Evolutionary conservation across 257 asterid species (phyloP).

Genomic region (Solanum chilense): DNA sequence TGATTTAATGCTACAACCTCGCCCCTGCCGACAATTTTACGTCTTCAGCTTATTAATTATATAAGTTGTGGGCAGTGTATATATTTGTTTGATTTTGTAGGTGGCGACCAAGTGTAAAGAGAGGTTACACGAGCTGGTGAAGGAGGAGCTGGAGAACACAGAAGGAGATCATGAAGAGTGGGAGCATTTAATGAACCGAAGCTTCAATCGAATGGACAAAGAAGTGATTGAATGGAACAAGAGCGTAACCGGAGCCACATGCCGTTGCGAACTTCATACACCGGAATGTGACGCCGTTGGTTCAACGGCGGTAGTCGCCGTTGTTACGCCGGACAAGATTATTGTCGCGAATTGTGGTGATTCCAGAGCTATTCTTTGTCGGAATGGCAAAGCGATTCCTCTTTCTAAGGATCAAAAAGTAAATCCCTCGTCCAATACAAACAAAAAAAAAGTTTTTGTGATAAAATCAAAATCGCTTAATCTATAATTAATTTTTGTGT

Average conservation of each 20-base stretch:
- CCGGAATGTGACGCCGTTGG: conserved; percentile 71
- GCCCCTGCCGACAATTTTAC: not conserved
- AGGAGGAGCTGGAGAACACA: conserved; percentile 36
- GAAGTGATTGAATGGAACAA: conserved; percentile 33
- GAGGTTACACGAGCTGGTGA: conserved; percentile 56
- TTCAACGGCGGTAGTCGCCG: conserved; percentile 63
- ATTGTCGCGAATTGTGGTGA: conserved; percentile 76
- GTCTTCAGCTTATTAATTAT: not conserved
- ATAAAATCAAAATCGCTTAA: not conserved
- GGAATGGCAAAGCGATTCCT: conserved; percentile 48
- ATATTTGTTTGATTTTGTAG: conserved; percentile 10
- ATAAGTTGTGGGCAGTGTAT: not conserved
- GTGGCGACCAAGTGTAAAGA: conserved; percentile 62
- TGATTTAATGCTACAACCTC: not conserved
- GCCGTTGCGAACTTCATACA: conserved; percentile 62
- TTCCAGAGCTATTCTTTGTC: conserved; percentile 77
- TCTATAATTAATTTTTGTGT: not conserved
- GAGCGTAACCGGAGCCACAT: conserved; percentile 7
- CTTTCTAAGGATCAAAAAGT: conserved; percentile 73
- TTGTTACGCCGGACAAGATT: conserved; percentile 35
- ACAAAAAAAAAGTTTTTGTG: too few species aligned
- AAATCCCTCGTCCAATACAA: not conserved
- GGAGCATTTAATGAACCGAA: conserved; percentile 47
- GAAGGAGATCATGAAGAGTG: conserved; percentile 13
- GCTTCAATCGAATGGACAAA: conserved; percentile 67